phyloP scores from a whole-genome alignment of 2,329 filamentous ascomycete species.

The Fusarium sp. region DNA sequence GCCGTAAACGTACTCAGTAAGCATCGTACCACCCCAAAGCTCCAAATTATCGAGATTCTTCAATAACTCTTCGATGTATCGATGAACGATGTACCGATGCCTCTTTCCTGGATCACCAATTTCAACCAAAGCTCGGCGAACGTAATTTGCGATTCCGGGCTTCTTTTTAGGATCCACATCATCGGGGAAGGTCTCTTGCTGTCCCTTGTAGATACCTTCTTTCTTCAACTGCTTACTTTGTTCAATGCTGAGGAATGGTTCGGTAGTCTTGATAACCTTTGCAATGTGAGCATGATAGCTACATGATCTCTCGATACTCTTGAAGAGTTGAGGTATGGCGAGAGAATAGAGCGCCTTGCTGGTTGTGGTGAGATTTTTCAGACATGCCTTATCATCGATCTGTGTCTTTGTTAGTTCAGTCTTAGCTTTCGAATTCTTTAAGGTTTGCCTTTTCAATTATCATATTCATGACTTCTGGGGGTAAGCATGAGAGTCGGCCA shows the following conservation, averaged over 20 bases:
- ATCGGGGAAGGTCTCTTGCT: conserved; percentile 25
- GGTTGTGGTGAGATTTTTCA: conserved; percentile 25
- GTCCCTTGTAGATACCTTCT: conserved; percentile 32
- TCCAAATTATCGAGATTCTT: conserved; percentile 31
- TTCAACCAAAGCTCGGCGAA: conserved; percentile 23
- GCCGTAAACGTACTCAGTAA: conserved; percentile 26
- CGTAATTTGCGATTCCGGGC: conserved; percentile 13
- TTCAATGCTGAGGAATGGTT: conserved; percentile 25
- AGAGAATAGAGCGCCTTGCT: conserved; percentile 31
- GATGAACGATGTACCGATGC: conserved; percentile 23
- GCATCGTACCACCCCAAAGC: conserved; percentile 8
- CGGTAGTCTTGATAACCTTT: conserved; percentile 35
- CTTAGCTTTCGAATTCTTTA: rapidly evolving
- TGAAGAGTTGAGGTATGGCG: conserved; percentile 27
- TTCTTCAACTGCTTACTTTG: conserved; percentile 36
- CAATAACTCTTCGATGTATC: conserved; percentile 37
- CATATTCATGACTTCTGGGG: conserved; percentile 2
- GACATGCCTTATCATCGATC: conserved; percentile 1
- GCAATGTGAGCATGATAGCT: conserved; percentile 29
- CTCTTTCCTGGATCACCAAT: conserved; percentile 13
- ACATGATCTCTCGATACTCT: conserved; percentile 14
- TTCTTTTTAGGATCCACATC: conserved; percentile 1
- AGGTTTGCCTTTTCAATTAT: conserved; percentile 21
- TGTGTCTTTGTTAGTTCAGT: background rate
- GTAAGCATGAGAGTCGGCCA: background rate